Percentiles rank a stretch among this genome's conserved stretches.
These are phyloP conservation scores for Ormosia semicastrata DNA, from an alignment of 306 rosid species.

Conservation along the genomic window DNA sequence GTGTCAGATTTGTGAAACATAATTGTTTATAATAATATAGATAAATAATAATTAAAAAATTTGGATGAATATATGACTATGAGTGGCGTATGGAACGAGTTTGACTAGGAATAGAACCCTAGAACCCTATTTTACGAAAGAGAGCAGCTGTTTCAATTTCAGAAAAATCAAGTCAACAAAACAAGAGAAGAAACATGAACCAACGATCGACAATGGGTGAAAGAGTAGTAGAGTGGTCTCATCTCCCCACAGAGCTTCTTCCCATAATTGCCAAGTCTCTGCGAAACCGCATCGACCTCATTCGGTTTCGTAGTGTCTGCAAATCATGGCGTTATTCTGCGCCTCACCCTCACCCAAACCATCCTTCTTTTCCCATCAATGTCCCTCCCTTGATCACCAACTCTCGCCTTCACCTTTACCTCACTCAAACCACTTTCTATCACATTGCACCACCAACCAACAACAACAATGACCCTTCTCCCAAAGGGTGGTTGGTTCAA, in stretches of 20 bases:
- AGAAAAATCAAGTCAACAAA: too few relatives aligned
- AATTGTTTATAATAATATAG: too few relatives aligned
- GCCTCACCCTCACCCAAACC: slow-evolving; percentile 23
- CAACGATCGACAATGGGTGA: too few relatives aligned
- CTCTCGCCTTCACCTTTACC: neutral
- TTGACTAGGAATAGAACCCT: too few relatives aligned
- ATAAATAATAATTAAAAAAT: too few relatives aligned
- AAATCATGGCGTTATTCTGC: slow-evolving; percentile 38
- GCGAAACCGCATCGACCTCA: slow-evolving; percentile 37
- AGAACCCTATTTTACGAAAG: too few relatives aligned
- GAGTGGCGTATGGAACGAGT: too few relatives aligned
- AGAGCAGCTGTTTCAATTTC: too few relatives aligned
- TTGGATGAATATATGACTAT: too few relatives aligned
- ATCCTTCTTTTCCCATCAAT: slow-evolving; percentile 25
- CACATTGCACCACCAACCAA: slow-evolving; percentile 19
- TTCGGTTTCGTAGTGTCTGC: slow-evolving; percentile 55
- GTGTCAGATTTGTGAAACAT: too few relatives aligned
- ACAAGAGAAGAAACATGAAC: too few relatives aligned
- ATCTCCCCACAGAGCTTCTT: slow-evolving; percentile 56
- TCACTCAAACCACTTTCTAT: slow-evolving; percentile 35
- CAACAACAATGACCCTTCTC: neutral
- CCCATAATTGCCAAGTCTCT: slow-evolving; percentile 38
- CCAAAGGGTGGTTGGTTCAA: slow-evolving; percentile 45
- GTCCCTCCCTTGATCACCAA: neutral
- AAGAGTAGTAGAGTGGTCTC: slow-evolving; percentile 35